These are phyloP conservation scores for Podospora appendiculata DNA, from an alignment of 495 filamentous ascomycete genomes.

Conservation along the genomic window DNA sequence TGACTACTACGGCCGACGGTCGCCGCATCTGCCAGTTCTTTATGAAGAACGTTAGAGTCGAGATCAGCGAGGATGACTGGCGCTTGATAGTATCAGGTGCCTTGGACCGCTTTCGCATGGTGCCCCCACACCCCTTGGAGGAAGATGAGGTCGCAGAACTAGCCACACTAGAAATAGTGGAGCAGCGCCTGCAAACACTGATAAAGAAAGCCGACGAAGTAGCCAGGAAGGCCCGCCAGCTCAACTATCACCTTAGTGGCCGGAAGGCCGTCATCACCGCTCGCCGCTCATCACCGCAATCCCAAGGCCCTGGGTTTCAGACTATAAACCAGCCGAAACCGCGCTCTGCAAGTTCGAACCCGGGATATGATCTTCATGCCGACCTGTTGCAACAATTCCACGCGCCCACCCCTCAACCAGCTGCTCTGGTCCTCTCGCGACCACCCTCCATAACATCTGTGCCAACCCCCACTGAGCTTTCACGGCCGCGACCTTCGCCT, in stretches of 20 bases:
- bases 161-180: slow-evolving; percentile 74
- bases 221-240: slow-evolving; percentile 68
- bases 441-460: background rate
- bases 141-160: slow-evolving; percentile 84
- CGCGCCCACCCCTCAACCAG: slow-evolving; percentile 13
- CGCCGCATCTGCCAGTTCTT: slow-evolving; percentile 70
- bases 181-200: slow-evolving; percentile 63
- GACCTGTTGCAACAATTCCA: slow-evolving; percentile 37
- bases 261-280: slow-evolving; percentile 58
- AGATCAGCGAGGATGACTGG: slow-evolving; percentile 84
- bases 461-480: background rate
- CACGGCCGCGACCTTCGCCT: background rate
- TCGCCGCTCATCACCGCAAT: slow-evolving; percentile 10
- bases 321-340: slow-evolving; percentile 3
- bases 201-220: slow-evolving; percentile 74
- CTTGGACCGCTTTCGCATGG: slow-evolving; percentile 75
- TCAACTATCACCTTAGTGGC: slow-evolving; percentile 73
- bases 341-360: slow-evolving; percentile 8
- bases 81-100: slow-evolving; percentile 72
- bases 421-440: background rate
- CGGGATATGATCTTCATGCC: slow-evolving; percentile 29
- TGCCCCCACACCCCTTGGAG: slow-evolving; percentile 58
- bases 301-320: slow-evolving; percentile 11
- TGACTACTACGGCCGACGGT: slow-evolving; percentile 56
- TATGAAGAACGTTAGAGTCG: slow-evolving; percentile 70